phyloP scores from a whole-genome alignment of 441 rosid species.

The Kokia cookei region DNA sequence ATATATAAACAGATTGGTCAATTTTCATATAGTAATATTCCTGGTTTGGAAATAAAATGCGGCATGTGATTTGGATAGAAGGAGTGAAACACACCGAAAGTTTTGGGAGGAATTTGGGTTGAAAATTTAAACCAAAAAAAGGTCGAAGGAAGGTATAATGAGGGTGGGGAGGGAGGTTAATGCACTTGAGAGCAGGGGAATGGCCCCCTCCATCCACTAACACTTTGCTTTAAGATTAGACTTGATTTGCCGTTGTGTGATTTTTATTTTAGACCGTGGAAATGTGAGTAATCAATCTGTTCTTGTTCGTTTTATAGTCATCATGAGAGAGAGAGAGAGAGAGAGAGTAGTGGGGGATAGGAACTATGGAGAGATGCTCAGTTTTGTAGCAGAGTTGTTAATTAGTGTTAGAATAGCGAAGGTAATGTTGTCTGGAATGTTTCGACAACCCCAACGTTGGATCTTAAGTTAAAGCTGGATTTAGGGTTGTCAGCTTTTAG shows the following conservation, averaged over 20 bases:
- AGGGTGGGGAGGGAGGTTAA: background rate
- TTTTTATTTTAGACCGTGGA: constrained; percentile 21
- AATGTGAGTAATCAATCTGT: background rate
- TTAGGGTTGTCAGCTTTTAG: background rate
- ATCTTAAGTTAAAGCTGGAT: background rate
- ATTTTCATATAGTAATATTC: background rate
- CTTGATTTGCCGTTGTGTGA: constrained; percentile 13
- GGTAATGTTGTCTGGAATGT: background rate
- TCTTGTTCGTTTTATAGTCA: background rate
- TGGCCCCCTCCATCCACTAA: constrained; percentile 28
- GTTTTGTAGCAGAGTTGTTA: too few relatives aligned
- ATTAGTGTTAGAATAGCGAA: too few relatives aligned
- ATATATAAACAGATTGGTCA: background rate
- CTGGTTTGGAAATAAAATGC: too few relatives aligned
- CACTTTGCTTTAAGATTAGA: constrained; percentile 28
- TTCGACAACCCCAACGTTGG: background rate
- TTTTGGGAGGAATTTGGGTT: background rate
- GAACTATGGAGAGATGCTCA: background rate
- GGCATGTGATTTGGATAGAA: background rate
- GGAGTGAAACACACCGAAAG: constrained; percentile 9
- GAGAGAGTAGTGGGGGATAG: background rate
- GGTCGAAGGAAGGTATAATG: constrained; percentile 16
- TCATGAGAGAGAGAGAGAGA: background rate
- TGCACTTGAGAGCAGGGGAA: constrained; percentile 35
- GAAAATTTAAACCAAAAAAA: background rate